Conservation (phyloP, 805 yeast genomes). For the Metschnikowia drakensbergensis region DNA sequence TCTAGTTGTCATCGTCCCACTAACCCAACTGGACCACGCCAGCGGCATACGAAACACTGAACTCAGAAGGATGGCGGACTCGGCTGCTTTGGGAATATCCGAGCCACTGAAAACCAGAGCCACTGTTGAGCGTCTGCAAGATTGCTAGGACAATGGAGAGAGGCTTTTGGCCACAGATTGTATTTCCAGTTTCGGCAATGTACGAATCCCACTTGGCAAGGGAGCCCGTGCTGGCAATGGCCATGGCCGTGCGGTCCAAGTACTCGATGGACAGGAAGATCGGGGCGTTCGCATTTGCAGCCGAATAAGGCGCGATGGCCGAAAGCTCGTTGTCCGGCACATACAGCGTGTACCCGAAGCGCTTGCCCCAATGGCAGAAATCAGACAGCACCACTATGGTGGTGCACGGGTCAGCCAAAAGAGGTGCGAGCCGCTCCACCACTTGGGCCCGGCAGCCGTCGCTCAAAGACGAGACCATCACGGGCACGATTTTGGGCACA, state of each 20-base stretch:
- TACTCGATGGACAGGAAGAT: conserved; percentile 71
- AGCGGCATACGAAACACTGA: conserved; percentile 89
- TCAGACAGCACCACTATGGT: conserved; percentile 84
- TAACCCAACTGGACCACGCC: conserved; percentile 46
- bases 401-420: conserved; percentile 48
- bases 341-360: conserved; percentile 43
- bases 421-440: conserved; percentile 49
- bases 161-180: conserved; percentile 92
- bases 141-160: conserved; percentile 58
- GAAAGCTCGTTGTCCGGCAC: conserved; percentile 14
- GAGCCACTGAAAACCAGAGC: conserved; percentile 57
- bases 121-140: conserved; percentile 38
- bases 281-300: conserved; percentile 26
- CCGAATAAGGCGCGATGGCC: conserved; percentile 7
- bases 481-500: conserved; percentile 62
- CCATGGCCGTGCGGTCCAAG: conserved; percentile 71
- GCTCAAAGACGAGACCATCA: conserved; percentile 67
- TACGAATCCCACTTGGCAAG: conserved; percentile 63
- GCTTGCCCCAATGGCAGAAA: conserved; percentile 86
- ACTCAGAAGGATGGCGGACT: conserved; percentile 48
- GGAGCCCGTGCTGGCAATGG: conserved; percentile 51
- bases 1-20: too few species aligned
- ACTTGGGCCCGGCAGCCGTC: conserved; percentile 41
- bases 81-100: conserved; percentile 75
- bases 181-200: conserved; percentile 69